Base-by-base conservation (phyloP, 1,139 yeast species). In the Citeromyces hawaiiensis region DNA sequence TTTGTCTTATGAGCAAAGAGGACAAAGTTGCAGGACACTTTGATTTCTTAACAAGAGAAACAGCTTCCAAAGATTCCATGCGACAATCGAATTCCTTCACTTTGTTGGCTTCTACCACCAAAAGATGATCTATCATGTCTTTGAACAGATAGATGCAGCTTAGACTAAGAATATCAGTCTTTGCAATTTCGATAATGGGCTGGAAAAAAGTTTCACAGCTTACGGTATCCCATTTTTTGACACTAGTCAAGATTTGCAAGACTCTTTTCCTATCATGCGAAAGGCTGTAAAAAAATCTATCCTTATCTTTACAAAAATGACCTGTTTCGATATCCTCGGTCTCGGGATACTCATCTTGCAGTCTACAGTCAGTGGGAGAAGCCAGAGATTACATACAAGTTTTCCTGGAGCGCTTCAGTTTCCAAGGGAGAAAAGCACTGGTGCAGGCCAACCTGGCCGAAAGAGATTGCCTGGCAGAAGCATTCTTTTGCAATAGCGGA, bases 1-100 rank as follows among this genome's bases (percentile, higher is more conserved):
- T 23, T 9, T 23, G 27, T 23, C 27, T 23, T 6, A 23, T 43
- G 44, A 5, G 39, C 21, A 10, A 18, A 25, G 32, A 45, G 25
- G 25, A 41, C 41, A 9, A 46, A 44, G 11, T 40, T 36, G 29
- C 31, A 36, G 8, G 38, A 33, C 7, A 46, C 40, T 17, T 40
- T 42, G 9, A 31, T 33, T 38, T 45, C 29, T 19, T 43, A 29
- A 3, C 30, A 18, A 31, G 32, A 30, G 43, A 31, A 25, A 42
- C 39, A n/a, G 35, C 33, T 11, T 38, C 42, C 16, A 42, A 27
- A 3, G 29, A 21, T 3, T 35, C 33, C 8, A 38, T 38, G 4
- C 35, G 36, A 4, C 21, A 36, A 9, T 38, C 38, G 8, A 38
- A 38, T 10, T 44, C 27, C 17, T 46, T 42, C 2, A 36, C 38